Base-by-base conservation (phyloP, 2,329 filamentous ascomycete species). In the Fusarium bulbicola region DNA sequence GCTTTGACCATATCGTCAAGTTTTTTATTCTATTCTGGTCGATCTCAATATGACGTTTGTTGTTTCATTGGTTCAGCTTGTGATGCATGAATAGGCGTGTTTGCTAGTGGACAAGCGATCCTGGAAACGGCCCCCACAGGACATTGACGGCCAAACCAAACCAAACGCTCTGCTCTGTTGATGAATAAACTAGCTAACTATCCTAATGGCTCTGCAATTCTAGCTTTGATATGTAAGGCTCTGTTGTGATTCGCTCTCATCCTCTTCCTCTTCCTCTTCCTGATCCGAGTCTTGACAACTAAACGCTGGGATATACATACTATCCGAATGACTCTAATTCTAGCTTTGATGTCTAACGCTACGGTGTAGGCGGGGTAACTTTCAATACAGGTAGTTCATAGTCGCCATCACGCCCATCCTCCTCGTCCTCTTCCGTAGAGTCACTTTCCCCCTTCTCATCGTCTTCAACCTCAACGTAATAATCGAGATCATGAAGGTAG, bases 1-100 rank as follows among this genome's bases (percentile, higher is more conserved):
- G 70, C 46, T 58, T 73, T 67, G 70, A 43, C 60, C 70, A 59
- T 59, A 73, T 67, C 66, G 59, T 54, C 70, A 74, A 59, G 69
- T 73, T 72, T 59, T 66, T 64, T 53, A 30, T 53, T 61, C 66
- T 40, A 43, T 60, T 59, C 52, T 52, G 47, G 62, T 54, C 66
- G 60, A 68, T 72, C 67, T 43, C 42, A 65, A 72, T 68, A 54
- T 52, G 47, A 64, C 45, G 53, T 49, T 70, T 50, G 36, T 59
- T 43, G 45, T 70, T 70, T 65, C n/a, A 70, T 70, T 70, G 66
- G 66, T 45, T 59, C 54, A 70, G 47, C 46, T 50, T n/a, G 45
- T 26, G 43, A 57, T 74, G 66, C 49, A 63, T 65, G 62, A 67
- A 67, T 60, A 47, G 46, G 47, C 42, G 58, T 11, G 32, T 37